A percentile compares a stretch with the other conserved stretches of the same genome.
phyloP scores from a whole-genome alignment of 1,284 basidiomycete species.

The Tilletiopsis washingtonensis region DNA sequence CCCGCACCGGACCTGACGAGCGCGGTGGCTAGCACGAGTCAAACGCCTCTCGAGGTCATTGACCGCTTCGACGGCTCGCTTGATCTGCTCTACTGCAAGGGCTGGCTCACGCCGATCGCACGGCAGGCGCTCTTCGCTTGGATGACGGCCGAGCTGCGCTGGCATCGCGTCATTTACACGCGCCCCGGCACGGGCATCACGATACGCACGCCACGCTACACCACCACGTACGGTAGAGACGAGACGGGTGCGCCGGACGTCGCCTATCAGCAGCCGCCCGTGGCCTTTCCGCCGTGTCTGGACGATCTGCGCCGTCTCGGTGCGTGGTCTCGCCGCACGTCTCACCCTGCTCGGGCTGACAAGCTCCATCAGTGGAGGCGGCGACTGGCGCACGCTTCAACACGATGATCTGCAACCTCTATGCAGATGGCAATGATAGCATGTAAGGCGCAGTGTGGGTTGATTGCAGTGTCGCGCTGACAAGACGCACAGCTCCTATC shows the following conservation, averaged over 20 bases:
- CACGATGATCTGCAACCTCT: constrained; percentile 44
- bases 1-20: not conserved
- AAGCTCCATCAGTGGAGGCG: constrained; percentile 43
- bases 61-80: constrained; percentile 8
- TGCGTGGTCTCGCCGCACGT: too few relatives aligned
- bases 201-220: constrained; percentile 15
- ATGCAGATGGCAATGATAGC: constrained; percentile 45
- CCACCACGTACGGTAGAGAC: constrained; percentile 15
- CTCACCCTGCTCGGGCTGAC: too few relatives aligned
- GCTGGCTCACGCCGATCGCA: constrained; percentile 5
- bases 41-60: not conserved
- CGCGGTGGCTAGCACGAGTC: not conserved
- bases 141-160: constrained; percentile 11
- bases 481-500: constrained; percentile 45
- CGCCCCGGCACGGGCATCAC: constrained; percentile 1
- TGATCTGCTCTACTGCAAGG: constrained; percentile 11
- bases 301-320: too few relatives aligned
- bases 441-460: not conserved
- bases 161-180: constrained; percentile 18
- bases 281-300: too few relatives aligned
- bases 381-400: constrained; percentile 44
- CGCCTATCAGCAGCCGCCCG: too few relatives aligned
- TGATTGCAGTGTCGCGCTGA: not conserved
- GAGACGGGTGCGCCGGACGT: constrained; percentile 7
- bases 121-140: constrained; percentile 2